Percentiles rank a stretch among this genome's conserved stretches.
These are phyloP conservation scores for Mycena olivaceomarginata DNA, from an alignment of 768 basidiomycete species.

Conservation along the genomic window DNA sequence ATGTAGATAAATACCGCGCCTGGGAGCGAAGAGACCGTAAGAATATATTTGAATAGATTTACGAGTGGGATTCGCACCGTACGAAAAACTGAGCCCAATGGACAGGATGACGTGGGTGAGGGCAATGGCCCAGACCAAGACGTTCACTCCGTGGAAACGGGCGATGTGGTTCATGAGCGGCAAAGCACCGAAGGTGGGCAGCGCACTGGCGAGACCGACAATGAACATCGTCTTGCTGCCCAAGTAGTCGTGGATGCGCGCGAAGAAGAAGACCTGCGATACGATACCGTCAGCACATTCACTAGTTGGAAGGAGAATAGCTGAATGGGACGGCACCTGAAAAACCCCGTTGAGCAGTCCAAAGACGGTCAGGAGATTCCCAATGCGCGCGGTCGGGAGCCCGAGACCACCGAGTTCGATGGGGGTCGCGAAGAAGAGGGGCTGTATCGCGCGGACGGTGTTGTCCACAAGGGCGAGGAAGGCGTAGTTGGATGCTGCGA, in stretches of 20 bases:
- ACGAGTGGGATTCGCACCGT: slow-evolving; percentile 48
- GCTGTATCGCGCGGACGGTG: slow-evolving; percentile 58
- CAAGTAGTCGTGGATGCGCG: slow-evolving; percentile 68
- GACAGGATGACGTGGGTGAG: slow-evolving; percentile 52
- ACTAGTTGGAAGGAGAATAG: slow-evolving; percentile 53
- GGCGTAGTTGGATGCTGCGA: slow-evolving; percentile 84
- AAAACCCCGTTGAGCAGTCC: slow-evolving; percentile 73
- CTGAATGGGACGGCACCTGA: slow-evolving; percentile 57
- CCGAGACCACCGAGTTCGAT: slow-evolving; percentile 75
- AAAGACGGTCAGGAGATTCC: slow-evolving; percentile 70
- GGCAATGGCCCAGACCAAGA: slow-evolving; percentile 53
- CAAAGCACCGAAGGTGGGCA: slow-evolving; percentile 68
- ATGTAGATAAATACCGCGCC: slow-evolving; percentile 73
- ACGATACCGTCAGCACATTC: too few relatives aligned
- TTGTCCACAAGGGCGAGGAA: slow-evolving; percentile 73
- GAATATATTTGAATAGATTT: too few relatives aligned
- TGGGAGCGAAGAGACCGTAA: neutral
- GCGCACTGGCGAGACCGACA: slow-evolving; percentile 59
- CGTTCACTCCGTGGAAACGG: slow-evolving; percentile 44
- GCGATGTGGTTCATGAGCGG: slow-evolving; percentile 71
- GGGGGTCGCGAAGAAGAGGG: slow-evolving; percentile 77
- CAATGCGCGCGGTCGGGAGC: slow-evolving; percentile 71
- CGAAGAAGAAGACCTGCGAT: slow-evolving; percentile 68
- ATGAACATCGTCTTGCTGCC: slow-evolving; percentile 74
- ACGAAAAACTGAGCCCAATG: slow-evolving; percentile 55